Conservation (phyloP, 2,329 filamentous ascomycete genomes). For the Fusarium equiseti region DNA sequence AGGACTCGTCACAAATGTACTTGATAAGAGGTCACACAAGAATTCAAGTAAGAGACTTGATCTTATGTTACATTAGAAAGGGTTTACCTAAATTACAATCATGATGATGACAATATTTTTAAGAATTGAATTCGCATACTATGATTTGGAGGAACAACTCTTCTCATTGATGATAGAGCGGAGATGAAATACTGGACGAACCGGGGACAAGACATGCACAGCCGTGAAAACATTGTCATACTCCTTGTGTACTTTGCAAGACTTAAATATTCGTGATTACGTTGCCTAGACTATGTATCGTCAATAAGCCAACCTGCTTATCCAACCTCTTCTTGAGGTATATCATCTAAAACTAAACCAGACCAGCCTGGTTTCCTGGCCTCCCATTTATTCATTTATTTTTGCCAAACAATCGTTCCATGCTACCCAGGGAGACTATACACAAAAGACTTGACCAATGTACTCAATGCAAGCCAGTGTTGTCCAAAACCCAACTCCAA, state of each 20-base stretch:
- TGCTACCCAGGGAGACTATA: conserved; percentile 44
- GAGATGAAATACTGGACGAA: neutral
- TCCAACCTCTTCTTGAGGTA: conserved; percentile 33
- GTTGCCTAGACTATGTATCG: conserved; percentile 39
- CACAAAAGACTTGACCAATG: conserved; percentile 40
- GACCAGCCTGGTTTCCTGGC: conserved; percentile 40
- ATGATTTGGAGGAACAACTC: neutral
- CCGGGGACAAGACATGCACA: conserved; percentile 21
- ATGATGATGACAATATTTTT: conserved; percentile 8
- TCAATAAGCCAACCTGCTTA: conserved; percentile 33
- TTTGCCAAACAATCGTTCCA: conserved; percentile 37
- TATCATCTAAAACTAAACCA: conserved; percentile 45
- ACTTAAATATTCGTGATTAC: conserved; percentile 39
- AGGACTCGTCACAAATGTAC: conserved; percentile 18
- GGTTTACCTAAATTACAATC: conserved; percentile 5
- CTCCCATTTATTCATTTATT: conserved; percentile 40
- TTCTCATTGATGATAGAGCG: neutral
- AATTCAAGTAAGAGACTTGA: conserved; percentile 19
- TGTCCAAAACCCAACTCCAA: conserved; percentile 49
- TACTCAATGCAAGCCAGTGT: conserved; percentile 43
- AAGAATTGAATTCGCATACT: neutral
- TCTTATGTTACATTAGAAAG: conserved; percentile 12
- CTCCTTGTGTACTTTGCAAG: conserved; percentile 15
- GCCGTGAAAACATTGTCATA: neutral
- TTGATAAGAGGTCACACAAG: conserved; percentile 14